These are phyloP conservation scores for Aspergillus hortae DNA, from an alignment of 2,329 filamentous ascomycete species.

Conservation along the genomic window DNA sequence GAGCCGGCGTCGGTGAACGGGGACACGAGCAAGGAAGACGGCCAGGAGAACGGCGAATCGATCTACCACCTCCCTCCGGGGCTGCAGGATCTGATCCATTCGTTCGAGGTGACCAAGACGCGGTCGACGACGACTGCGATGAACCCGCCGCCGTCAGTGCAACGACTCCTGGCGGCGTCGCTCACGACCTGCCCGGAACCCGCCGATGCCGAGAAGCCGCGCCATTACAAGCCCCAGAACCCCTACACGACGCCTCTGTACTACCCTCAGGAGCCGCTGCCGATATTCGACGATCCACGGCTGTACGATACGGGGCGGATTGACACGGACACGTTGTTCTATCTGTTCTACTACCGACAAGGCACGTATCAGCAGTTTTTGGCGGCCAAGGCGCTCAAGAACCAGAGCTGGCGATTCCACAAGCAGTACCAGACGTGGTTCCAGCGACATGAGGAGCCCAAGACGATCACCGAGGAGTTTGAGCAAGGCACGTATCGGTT, in stretches of 20 bases:
- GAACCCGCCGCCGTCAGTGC: conserved; percentile 60
- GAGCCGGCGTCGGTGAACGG: conserved; percentile 45
- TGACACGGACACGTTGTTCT: conserved; percentile 94
- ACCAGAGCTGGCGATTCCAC: conserved; percentile 98
- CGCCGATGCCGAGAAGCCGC: conserved; percentile 74
- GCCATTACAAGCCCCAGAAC: conserved; percentile 78
- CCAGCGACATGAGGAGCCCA: conserved; percentile 95
- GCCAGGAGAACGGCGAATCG: conserved; percentile 65
- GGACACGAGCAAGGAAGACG: conserved; percentile 45
- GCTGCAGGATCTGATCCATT: conserved; percentile 84
- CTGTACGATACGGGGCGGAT: conserved; percentile 74
- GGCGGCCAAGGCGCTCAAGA: conserved; percentile 93
- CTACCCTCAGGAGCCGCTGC: conserved; percentile 88
- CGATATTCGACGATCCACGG: conserved; percentile 85
- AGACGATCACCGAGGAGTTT: conserved; percentile 97
- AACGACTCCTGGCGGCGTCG: conserved; percentile 72
- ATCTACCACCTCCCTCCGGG: conserved; percentile 90
- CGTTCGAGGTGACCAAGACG: conserved; percentile 79
- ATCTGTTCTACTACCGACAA: conserved; percentile 98
- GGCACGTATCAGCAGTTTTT: conserved; percentile 93
- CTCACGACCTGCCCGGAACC: conserved; percentile 70
- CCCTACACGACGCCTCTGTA: conserved; percentile 75
- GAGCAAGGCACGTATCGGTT: conserved; percentile 99
- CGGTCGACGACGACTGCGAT: conserved; percentile 46
- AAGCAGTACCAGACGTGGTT: conserved; percentile 99